Evolutionary conservation across 2,329 filamentous ascomycete genomes (phyloP).

Genomic region (Clarireedia sp.): DNA sequence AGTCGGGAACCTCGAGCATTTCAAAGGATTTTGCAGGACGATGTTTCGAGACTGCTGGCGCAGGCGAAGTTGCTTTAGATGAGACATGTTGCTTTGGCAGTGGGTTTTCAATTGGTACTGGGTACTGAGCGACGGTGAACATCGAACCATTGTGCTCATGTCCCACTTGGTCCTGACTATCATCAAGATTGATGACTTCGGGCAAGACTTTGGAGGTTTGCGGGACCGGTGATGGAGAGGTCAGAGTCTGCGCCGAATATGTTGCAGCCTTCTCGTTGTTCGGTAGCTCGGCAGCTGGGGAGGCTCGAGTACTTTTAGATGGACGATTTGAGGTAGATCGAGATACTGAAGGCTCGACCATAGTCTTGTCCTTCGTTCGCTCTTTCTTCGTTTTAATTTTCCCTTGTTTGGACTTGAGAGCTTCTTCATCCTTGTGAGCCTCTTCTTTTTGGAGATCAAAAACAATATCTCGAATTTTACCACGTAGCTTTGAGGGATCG

Average conservation of each 20-base stretch:
- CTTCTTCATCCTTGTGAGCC: neutral
- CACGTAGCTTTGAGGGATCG: conserved; percentile 50
- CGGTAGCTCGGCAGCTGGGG: neutral
- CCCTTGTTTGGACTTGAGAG: neutral
- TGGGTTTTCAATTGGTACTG: neutral
- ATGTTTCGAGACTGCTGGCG: neutral
- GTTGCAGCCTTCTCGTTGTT: neutral
- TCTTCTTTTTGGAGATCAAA: conserved; percentile 55
- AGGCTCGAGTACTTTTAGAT: conserved; percentile 3
- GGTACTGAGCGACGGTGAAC: neutral
- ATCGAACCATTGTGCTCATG: neutral
- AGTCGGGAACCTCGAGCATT: neutral
- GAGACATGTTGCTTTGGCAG: neutral
- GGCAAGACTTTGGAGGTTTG: neutral
- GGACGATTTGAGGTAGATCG: neutral
- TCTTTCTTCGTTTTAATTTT: neutral
- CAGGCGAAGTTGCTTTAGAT: neutral
- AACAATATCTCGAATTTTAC: conserved; percentile 57
- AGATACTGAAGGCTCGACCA: neutral
- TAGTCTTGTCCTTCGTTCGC: neutral
- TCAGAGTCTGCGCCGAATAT: neutral
- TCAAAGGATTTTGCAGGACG: neutral
- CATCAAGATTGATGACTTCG: conserved; percentile 1
- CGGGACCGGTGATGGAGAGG: neutral
- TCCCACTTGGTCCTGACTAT: neutral